phyloP scores from a whole-genome alignment of 2,329 filamentous ascomycete genomes.

The Chrysosporium queenslandicum region DNA sequence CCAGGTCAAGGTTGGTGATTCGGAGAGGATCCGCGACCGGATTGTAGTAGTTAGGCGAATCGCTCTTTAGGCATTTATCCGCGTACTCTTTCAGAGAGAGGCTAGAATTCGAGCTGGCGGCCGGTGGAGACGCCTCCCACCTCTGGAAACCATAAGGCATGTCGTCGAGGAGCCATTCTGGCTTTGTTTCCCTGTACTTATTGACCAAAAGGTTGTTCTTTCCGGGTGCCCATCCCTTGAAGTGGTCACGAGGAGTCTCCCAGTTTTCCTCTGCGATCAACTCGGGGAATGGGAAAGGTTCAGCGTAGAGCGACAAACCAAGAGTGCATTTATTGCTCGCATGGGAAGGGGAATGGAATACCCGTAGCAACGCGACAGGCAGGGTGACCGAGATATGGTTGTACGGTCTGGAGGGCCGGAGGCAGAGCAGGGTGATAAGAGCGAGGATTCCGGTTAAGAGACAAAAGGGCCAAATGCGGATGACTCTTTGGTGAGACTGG shows the following conservation, averaged over 20 bases:
- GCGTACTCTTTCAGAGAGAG: neutral
- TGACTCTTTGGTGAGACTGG: conserved; percentile 9
- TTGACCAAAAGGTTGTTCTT: conserved; percentile 12
- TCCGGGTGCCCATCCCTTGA: conserved; percentile 26
- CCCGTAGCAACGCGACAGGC: conserved; percentile 22
- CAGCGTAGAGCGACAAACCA: conserved; percentile 7
- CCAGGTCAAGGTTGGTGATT: conserved; percentile 26
- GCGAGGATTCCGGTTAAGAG: conserved; percentile 7
- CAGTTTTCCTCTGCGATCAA: conserved; percentile 23
- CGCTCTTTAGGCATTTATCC: neutral
- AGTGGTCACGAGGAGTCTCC: conserved; percentile 22
- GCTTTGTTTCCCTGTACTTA: conserved; percentile 11
- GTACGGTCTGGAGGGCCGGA: conserved; percentile 25
- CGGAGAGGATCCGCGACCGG: conserved; percentile 25
- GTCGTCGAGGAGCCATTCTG: conserved; percentile 20
- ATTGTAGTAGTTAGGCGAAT: conserved; percentile 20
- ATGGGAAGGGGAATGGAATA: conserved; percentile 13
- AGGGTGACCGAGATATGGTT: conserved; percentile 26
- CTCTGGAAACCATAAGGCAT: conserved; percentile 24
- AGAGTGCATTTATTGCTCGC: conserved; percentile 10
- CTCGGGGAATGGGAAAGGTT: conserved; percentile 22
- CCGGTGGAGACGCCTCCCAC: conserved; percentile 15
- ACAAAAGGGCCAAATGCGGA: conserved; percentile 20
- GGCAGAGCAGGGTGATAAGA: conserved; percentile 18
- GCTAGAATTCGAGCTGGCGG: neutral